Base-by-base conservation (phyloP, 1,284 basidiomycete genomes). In the Anthracocystis setariae region DNA sequence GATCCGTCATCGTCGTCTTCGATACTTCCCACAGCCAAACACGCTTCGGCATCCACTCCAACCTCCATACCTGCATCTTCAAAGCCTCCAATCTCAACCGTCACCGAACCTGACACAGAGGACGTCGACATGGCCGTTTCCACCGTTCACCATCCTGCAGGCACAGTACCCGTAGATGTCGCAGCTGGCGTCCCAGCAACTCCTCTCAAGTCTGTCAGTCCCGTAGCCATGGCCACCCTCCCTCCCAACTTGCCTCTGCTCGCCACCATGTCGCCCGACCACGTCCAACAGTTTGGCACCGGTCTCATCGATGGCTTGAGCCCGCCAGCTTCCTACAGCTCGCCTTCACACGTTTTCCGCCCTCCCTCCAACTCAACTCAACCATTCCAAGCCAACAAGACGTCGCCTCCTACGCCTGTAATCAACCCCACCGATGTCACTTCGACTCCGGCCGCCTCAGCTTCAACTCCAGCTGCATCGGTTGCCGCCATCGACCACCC, bases 361-460 rank as follows among this genome's bases (percentile, higher is more conserved):
- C 57, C 61, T 20, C 46, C 61, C 2, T 43, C 58, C 27, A 43
- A 55, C 37, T 33, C 63, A 9, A 51, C 70, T 9, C 61, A 68
- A 29, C 58, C 65, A 23, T 60, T 73, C 47, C 58, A 66, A 25
- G 32, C 64, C 21, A n/a, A 10, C 15, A 67, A 58, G 32, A 5
- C 24, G 10, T 51, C 58, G 23, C 53, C 69, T 7, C 2, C 55
- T 0, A 63, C 59, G 3, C 64, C 55, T 0, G 50, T 46, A 12
- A 55, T 67, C 46, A 72, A 67, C 27, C 62, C 63, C 0, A 56
- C 55, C 35, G 55, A 72, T 24, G 54, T 66, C 0, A 47, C 63
- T 23, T 39, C 59, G 13, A 17, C 68, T 48, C 33, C 68, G 1
- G 10, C 43, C 10, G 29, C 25, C 8, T n/a, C 51, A 1, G 25